A percentile compares a stretch with the other conserved stretches of the same genome.
Evolutionary conservation across 805 yeast genomes (phyloP).

Genomic region (Candida saitoana): DNA sequence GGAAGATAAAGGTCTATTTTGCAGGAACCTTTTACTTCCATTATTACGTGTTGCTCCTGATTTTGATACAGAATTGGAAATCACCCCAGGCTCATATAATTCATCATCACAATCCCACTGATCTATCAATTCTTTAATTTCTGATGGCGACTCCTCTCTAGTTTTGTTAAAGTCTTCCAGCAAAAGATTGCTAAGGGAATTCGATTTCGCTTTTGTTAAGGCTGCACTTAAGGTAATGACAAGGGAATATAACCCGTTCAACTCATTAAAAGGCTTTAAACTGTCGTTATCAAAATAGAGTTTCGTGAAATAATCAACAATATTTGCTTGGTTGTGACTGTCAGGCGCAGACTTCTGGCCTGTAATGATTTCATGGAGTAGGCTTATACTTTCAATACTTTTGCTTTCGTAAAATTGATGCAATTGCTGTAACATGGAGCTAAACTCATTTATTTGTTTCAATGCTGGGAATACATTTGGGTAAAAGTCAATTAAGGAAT

Average conservation of each 20-base stretch:
- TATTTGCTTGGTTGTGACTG: slow-evolving; percentile 3
- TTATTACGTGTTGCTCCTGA: not conserved
- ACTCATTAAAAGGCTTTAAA: slow-evolving; percentile 7
- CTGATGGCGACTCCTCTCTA: slow-evolving; percentile 7
- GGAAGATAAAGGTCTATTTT: not conserved
- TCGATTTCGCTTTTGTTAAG: slow-evolving; percentile 11
- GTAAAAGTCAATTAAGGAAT: slow-evolving; percentile 20
- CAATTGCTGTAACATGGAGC: slow-evolving; percentile 36
- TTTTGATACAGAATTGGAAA: not conserved
- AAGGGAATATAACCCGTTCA: slow-evolving; percentile 5
- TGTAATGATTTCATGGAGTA: not conserved
- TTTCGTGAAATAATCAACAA: slow-evolving; percentile 4
- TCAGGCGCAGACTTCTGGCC: not conserved
- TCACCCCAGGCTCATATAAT: not conserved
- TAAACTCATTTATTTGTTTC: slow-evolving; percentile 29
- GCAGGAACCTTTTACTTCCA: not conserved
- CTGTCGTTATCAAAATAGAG: slow-evolving; percentile 4
- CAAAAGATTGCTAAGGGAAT: slow-evolving; percentile 4
- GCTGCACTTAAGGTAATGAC: slow-evolving; percentile 11
- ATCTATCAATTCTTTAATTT: slow-evolving; percentile 7
- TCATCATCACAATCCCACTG: slow-evolving; percentile 8
- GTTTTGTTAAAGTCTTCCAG: slow-evolving; percentile 3
- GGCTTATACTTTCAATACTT: slow-evolving; percentile 12
- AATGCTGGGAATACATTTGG: slow-evolving; percentile 19
- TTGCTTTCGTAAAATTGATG: slow-evolving; percentile 20